phyloP scores from a whole-genome alignment of 106 monocot genomes.

The Iris macrosiphon region DNA sequence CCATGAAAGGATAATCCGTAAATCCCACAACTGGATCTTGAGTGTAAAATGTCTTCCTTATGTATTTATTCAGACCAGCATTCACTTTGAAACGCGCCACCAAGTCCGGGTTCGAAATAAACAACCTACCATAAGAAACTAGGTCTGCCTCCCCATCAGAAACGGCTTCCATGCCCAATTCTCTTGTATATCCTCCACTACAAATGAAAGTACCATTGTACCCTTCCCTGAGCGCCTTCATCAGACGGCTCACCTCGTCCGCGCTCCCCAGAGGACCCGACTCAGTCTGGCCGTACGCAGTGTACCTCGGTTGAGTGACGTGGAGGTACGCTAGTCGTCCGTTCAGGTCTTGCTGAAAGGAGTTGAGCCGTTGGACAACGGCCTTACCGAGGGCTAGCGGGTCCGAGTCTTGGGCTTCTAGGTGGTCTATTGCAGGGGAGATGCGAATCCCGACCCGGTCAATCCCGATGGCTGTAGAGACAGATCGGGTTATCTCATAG shows the following conservation, averaged over 20 bases:
- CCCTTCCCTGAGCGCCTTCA: conserved; percentile 32
- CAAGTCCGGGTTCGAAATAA: conserved; percentile 91
- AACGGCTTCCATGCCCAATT: conserved; percentile 75
- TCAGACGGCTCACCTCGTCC: conserved; percentile 52
- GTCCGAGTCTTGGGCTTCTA: conserved; percentile 77
- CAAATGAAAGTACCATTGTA: conserved; percentile 80
- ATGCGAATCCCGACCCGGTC: conserved; percentile 68
- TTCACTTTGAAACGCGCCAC: conserved; percentile 40
- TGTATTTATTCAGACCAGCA: conserved; percentile 50
- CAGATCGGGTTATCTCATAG: conserved; percentile 35
- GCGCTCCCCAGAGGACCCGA: conserved; percentile 47
- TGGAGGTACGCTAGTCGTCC: conserved; percentile 74
- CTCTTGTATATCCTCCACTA: conserved; percentile 86
- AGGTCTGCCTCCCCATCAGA: conserved; percentile 61
- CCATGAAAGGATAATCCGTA: conserved; percentile 82
- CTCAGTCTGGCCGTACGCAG: conserved; percentile 89
- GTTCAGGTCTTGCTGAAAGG: conserved; percentile 30
- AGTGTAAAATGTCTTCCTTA: conserved; percentile 78
- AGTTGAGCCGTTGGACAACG: conserved; percentile 50
- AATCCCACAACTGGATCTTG: conserved; percentile 78
- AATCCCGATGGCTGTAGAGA: conserved; percentile 42
- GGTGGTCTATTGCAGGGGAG: conserved; percentile 91
- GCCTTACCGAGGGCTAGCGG: conserved; percentile 55
- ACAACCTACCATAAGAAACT: conserved; percentile 83
- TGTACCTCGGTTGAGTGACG: conserved; percentile 89